Evolutionary conservation across 257 asterid species (phyloP), one percentile per base, ranked within the genome.

Genomic region (Nicotiana obtusifolia): DNA sequence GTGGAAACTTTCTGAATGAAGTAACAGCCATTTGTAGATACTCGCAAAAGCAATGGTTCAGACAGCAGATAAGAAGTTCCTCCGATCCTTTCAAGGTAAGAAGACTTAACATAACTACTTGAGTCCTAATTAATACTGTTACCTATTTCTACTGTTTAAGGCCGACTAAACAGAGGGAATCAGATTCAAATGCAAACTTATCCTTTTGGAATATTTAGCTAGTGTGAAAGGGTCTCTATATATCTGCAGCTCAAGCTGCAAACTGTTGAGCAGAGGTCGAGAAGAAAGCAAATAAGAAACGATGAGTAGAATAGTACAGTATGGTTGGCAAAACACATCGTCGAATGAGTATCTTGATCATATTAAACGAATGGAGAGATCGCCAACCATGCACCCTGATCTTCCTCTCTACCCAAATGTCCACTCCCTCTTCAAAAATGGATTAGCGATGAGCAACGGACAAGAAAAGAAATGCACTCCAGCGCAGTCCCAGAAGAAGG

Each of bases 401-500:
- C 80, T 49, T 76, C 86, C 86, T 0, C 49, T 33, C 31, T 81
- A 19, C 80, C 91, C 88, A 11, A 64, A 66, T 20, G 66, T 57
- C 60, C 81, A 69, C 66, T 22, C 31, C 22, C 53, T 37, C 81
- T 80, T 82, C 64, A 65, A 81, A 52, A 60, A 82, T 41, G 13
- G 49, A 41, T 9, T 2, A 41, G 49, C 2, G 13, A n/a, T n/a
- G n/a, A 61, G 28, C 24, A 9, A 13, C 3, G 76, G 28, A 37
- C 86, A 79, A 28, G 82, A 57, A 10, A 79, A 52, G 49, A 41
- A 41, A 41, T 41, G 49, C 11, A 41, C 49, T 41, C 10, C 49
- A 31, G 89, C 89, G 0, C 88, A 85, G 84, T 37, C 3, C 19
- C 81, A 78, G 68, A 89, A 87, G 92, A 92, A 87, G 76, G 93